Evolutionary conservation across 345 rosid species (phyloP).

Genomic region (Ceriops decandra): DNA sequence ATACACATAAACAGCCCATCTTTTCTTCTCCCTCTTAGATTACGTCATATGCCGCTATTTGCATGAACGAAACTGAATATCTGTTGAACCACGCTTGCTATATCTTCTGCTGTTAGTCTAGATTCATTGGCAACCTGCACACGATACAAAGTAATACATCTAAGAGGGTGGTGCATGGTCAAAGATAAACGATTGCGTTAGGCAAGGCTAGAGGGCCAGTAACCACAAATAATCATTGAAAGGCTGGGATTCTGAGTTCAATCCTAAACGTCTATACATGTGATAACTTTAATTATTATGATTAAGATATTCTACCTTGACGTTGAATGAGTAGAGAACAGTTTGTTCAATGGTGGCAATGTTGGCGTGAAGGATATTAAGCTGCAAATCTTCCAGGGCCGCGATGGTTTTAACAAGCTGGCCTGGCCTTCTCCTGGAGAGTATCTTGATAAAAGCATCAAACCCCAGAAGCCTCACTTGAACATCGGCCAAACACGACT

Average conservation of each 20-base stretch:
- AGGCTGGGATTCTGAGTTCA: not conserved
- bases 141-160: not conserved
- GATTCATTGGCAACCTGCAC: constrained; percentile 64
- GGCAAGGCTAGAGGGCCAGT: too few relatives aligned
- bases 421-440: constrained; percentile 87
- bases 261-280: not conserved
- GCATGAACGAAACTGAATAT: constrained; percentile 86
- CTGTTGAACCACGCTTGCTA: constrained; percentile 84
- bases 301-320: constrained; percentile 51
- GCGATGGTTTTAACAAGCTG: constrained; percentile 76
- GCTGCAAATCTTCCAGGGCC: constrained; percentile 90
- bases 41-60: constrained; percentile 53
- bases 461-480: constrained; percentile 89
- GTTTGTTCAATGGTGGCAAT: constrained; percentile 96
- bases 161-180: not conserved
- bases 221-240: not conserved
- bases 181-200: not conserved
- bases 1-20: constrained; percentile 2
- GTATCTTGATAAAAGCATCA: constrained; percentile 91
- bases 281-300: too few relatives aligned
- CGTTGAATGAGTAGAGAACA: constrained; percentile 89
- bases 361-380: constrained; percentile 82
- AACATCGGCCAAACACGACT: constrained; percentile 78
- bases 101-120: constrained; percentile 77
- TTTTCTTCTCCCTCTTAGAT: not conserved